Percentiles rank a stretch among this genome's conserved stretches.
Evolutionary conservation across 768 basidiomycete genomes (phyloP).

Genomic region (Boletus speciosus): DNA sequence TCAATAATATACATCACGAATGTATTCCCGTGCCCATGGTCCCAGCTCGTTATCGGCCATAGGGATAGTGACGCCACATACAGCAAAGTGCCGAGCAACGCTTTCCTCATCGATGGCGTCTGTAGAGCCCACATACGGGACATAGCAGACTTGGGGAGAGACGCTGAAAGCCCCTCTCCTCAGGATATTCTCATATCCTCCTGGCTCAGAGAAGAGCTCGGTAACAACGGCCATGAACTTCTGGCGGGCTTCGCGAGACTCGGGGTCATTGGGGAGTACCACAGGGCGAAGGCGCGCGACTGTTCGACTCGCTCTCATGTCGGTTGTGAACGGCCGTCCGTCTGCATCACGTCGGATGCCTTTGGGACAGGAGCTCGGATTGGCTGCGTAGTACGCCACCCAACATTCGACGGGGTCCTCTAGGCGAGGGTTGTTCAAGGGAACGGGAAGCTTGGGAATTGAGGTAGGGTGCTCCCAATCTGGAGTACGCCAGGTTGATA

Average conservation of each 20-base stretch:
- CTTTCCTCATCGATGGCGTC: slow-evolving; percentile 31
- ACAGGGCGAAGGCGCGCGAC: slow-evolving; percentile 47
- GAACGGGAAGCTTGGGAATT: slow-evolving; percentile 15
- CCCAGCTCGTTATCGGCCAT: slow-evolving; percentile 36
- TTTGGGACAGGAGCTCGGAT: slow-evolving; percentile 45
- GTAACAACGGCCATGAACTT: slow-evolving; percentile 40
- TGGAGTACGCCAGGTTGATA: slow-evolving; percentile 45
- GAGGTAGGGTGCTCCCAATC: slow-evolving; percentile 28
- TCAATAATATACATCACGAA: slow-evolving; percentile 29
- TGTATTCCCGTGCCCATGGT: slow-evolving; percentile 39
- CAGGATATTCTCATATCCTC: slow-evolving; percentile 39
- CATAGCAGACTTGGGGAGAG: slow-evolving; percentile 31
- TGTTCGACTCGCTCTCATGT: slow-evolving; percentile 46
- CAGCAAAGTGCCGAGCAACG: slow-evolving; percentile 42
- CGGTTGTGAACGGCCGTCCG: slow-evolving; percentile 37
- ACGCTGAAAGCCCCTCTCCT: slow-evolving; percentile 34
- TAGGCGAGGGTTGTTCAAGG: slow-evolving; percentile 42
- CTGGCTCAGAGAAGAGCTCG: slow-evolving; percentile 39
- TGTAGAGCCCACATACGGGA: slow-evolving; percentile 30
- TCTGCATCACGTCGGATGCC: slow-evolving; percentile 42
- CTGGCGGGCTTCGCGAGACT: slow-evolving; percentile 34
- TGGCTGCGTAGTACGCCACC: slow-evolving; percentile 43
- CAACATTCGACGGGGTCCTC: slow-evolving; percentile 46
- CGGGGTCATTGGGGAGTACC: slow-evolving; percentile 31
- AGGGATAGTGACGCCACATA: slow-evolving; percentile 37